Evolutionary conservation across 1,284 basidiomycete genomes (phyloP), one percentile per base, ranked within the genome.

Genomic region (Phaffia rhodozyma): DNA sequence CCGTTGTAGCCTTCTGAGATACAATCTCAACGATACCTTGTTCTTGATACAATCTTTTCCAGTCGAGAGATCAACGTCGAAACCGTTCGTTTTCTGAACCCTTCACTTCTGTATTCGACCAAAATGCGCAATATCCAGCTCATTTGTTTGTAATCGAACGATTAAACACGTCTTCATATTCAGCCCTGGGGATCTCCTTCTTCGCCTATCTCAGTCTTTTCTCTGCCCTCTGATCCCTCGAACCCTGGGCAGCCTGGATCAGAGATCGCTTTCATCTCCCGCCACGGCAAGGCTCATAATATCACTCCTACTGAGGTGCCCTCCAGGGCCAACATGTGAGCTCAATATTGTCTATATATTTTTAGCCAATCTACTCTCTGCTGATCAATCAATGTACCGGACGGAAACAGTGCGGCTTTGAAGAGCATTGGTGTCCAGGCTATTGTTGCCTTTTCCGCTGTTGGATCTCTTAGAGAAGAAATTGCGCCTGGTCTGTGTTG

Each of bases 171-270:
- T 30, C 51, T 47, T 20, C 29, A 56, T 34, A 47, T 25, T 60
- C 69, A 93, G 86, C 94, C 94, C 20, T 98, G 94, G 94, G 94
- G 94, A 29, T 80, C 81, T 68, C 89, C 94, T 1, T 91, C 88
- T 29, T 91, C 91, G 0, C 91, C 91, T 0, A 91, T 98, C 71
- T 86, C 86, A 13, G 91, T 97, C 74, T 86, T 84, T 30, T 78
- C 84, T 43, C 84, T 94, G 29, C 85, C 88, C 1, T 84, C 85
- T 0, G 89, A 90, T 30, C 80, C 81, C 4, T 50, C 51, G 21
- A 55, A 32, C 9, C 58, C 63, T 49, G 61, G 59, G 55, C 29
- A 50, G 6, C 63, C 63, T 5, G 63, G 63, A 5, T 54, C 58
- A 18, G 82, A 81, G 57, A 78, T 97, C 69, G 96, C 94, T 52